Percentiles rank a stretch among this genome's conserved stretches.
Conservation (phyloP, 495 filamentous ascomycete genomes). For the Annulohypoxylon bovei region DNA sequence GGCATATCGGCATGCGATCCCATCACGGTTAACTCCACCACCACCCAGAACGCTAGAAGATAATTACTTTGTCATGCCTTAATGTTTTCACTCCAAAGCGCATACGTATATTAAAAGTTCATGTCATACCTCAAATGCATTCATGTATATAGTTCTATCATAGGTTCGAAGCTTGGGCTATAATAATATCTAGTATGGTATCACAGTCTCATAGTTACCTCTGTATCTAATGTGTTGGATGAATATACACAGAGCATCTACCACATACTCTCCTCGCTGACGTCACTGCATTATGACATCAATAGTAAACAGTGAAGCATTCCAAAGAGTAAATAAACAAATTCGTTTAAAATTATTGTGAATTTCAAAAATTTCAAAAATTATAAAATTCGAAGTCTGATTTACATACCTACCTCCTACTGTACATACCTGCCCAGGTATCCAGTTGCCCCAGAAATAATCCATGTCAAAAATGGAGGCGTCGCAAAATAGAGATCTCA, state of each 20-base stretch:
- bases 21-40: slow-evolving; percentile 36
- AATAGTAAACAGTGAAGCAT: not conserved
- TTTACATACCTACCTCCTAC: no score
- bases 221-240: not conserved
- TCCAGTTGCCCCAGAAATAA: no score
- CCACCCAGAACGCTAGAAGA: not conserved
- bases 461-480: not conserved
- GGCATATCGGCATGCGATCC: slow-evolving; percentile 47
- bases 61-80: not conserved
- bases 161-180: not conserved
- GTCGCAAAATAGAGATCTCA: not conserved
- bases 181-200: not conserved
- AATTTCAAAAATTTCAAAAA: not conserved
- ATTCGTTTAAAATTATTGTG: not conserved
- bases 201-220: not conserved
- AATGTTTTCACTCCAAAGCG: not conserved
- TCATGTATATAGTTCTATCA: slow-evolving; percentile 3
- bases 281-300: not conserved
- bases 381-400: no score
- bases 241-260: not conserved
- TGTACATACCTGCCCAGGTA: no score
- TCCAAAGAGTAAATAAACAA: not conserved
- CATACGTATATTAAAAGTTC: not conserved
- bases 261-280: not conserved
- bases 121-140: not conserved